phyloP scores from a whole-genome alignment of 2,329 filamentous ascomycete species.

The Penicillium sp. region DNA sequence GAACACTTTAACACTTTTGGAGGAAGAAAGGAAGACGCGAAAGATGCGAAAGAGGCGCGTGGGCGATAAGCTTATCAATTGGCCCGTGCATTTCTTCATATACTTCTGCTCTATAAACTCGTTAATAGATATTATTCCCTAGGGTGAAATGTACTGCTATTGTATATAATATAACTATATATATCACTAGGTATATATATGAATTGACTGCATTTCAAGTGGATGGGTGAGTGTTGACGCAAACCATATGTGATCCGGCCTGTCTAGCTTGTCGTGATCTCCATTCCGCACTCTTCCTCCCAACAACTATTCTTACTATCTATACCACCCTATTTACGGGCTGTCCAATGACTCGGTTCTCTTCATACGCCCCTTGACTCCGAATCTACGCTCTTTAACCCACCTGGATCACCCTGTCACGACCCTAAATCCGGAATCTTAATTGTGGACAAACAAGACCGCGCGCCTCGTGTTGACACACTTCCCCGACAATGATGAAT shows the following conservation, averaged over 20 bases:
- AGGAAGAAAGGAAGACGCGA: constrained; percentile 28
- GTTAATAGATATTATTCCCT: too few species aligned
- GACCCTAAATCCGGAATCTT: not conserved
- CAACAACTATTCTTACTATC: constrained; percentile 8
- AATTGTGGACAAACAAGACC: not conserved
- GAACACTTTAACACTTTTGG: not conserved
- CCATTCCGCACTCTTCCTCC: not conserved
- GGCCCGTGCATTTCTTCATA: constrained; percentile 3
- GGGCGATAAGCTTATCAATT: constrained; percentile 30
- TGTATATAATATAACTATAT: too few species aligned
- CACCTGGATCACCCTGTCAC: not conserved
- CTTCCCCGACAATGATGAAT: constrained; percentile 23
- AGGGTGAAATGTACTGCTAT: too few species aligned
- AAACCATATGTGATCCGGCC: too few species aligned
- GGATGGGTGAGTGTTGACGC: too few species aligned
- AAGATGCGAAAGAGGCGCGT: constrained; percentile 24
- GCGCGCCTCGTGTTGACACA: not conserved
- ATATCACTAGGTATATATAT: not conserved
- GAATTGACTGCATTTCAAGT: too few species aligned
- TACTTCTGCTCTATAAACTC: too few species aligned
- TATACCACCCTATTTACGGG: not conserved
- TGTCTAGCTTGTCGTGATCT: not conserved
- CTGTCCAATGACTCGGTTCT: not conserved
- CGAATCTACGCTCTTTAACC: not conserved
- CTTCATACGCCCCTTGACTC: not conserved